These are phyloP conservation scores for Picochlorum sp. DNA, from an alignment of 139 green algal species.

Conservation along the genomic window DNA sequence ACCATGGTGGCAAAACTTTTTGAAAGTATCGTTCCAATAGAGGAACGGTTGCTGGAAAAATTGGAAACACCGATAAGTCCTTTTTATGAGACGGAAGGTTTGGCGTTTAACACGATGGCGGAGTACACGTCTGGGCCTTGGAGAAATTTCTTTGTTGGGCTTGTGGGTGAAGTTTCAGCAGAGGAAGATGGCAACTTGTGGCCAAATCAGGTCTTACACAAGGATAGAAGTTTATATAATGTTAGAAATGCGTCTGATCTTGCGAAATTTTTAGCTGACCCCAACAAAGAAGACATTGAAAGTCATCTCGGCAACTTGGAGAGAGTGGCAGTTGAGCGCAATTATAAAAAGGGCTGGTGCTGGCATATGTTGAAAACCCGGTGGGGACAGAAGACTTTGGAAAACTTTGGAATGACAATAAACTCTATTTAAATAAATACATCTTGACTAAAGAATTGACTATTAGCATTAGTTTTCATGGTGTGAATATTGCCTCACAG, in stretches of 20 bases:
- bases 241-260: constrained; percentile 34
- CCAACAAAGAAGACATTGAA: constrained; percentile 24
- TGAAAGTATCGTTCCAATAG: constrained; percentile 29
- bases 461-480: not conserved
- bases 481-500: not conserved
- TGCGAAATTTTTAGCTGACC: constrained; percentile 36
- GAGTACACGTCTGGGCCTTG: constrained; percentile 25
- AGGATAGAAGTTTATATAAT: constrained; percentile 36
- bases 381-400: constrained; percentile 29
- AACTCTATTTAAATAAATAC: not conserved
- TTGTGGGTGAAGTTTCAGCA: constrained; percentile 29
- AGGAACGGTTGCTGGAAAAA: constrained; percentile 15
- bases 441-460: no score
- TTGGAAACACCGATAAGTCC: constrained; percentile 21
- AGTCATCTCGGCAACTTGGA: constrained; percentile 29
- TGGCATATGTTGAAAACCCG: constrained; percentile 33
- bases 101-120: constrained; percentile 19
- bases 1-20: constrained; percentile 29
- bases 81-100: constrained; percentile 18
- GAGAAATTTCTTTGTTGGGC: constrained; percentile 36
- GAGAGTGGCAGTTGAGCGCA: constrained; percentile 31
- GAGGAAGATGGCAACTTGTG: constrained; percentile 43
- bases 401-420: constrained; percentile 2
- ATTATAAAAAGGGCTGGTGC: constrained; percentile 29
- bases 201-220: constrained; percentile 49